Conservation (phyloP, 495 filamentous ascomycete genomes). For the Sporormia fimetaria region DNA sequence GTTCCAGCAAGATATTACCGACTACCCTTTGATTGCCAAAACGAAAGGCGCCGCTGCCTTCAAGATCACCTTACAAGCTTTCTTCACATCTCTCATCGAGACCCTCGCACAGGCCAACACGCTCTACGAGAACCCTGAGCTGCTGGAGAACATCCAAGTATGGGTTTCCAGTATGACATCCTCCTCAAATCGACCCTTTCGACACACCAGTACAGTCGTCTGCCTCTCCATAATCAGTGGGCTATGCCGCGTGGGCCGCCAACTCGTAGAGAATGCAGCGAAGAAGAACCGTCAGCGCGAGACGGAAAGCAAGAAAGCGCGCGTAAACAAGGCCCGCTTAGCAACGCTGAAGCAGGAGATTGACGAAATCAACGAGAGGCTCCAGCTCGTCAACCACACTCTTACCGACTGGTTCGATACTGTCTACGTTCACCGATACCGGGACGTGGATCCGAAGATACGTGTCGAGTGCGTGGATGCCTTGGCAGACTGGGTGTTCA, state of each 20-base stretch:
- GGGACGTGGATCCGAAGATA: slow-evolving; percentile 81
- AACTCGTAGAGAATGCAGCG: slow-evolving; percentile 55
- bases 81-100: slow-evolving; percentile 61
- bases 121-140: slow-evolving; percentile 58
- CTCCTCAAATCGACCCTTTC: slow-evolving; percentile 69
- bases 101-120: slow-evolving; percentile 62
- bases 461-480: slow-evolving; percentile 73
- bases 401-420: slow-evolving; percentile 78
- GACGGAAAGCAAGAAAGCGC: slow-evolving; percentile 64
- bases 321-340: slow-evolving; percentile 61
- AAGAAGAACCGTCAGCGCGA: slow-evolving; percentile 71
- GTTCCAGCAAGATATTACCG: slow-evolving; percentile 56
- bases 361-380: slow-evolving; percentile 52
- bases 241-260: slow-evolving; percentile 51
- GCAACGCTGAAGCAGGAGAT: slow-evolving; percentile 56
- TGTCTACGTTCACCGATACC: slow-evolving; percentile 88
- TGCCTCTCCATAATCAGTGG: slow-evolving; percentile 61
- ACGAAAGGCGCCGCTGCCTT: slow-evolving; percentile 61
- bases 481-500: slow-evolving; percentile 75
- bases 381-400: slow-evolving; percentile 50
- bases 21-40: slow-evolving; percentile 87
- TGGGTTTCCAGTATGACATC: slow-evolving; percentile 86
- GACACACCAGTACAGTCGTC: slow-evolving; percentile 81
- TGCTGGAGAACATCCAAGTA: slow-evolving; percentile 73
- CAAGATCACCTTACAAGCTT: slow-evolving; percentile 60